phyloP scores from a whole-genome alignment of 2,329 filamentous ascomycete species.

The Graphiopsis chlorocephala region DNA sequence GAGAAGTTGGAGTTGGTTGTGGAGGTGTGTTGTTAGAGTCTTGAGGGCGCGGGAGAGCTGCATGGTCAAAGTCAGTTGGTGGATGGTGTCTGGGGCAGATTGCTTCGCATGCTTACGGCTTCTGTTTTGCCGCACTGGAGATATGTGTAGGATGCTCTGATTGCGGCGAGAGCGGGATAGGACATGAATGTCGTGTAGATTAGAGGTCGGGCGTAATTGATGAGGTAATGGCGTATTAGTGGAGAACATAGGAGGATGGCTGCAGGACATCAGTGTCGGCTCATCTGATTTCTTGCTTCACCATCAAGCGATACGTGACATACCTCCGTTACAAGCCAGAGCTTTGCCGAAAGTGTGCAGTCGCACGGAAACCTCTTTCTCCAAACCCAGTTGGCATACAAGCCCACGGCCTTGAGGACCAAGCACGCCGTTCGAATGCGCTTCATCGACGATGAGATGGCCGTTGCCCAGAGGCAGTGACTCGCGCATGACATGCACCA shows the following conservation, averaged over 20 bases:
- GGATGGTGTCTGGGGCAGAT: background rate
- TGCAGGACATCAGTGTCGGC: conserved; percentile 29
- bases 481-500: conserved; percentile 57
- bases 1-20: conserved; percentile 43
- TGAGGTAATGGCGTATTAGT: conserved; percentile 60
- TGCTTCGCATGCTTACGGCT: conserved; percentile 19
- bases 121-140: conserved; percentile 52
- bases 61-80: background rate
- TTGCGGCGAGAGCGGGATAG: conserved; percentile 58
- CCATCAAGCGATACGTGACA: conserved; percentile 25
- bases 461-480: conserved; percentile 58
- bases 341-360: conserved; percentile 68
- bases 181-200: conserved; percentile 73
- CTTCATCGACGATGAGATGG: conserved; percentile 65
- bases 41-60: conserved; percentile 48
- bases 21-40: conserved; percentile 46
- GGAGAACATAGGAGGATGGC: conserved; percentile 62
- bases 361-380: conserved; percentile 56
- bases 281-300: background rate
- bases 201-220: conserved; percentile 72
- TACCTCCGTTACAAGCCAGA: conserved; percentile 67
- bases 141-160: conserved; percentile 57
- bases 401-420: conserved; percentile 57
- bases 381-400: conserved; percentile 56
- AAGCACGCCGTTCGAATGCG: conserved; percentile 63